Evolutionary conservation across 2,329 filamentous ascomycete species (phyloP), one percentile per base, ranked within the genome.

Genomic region (Setomelanomma holmii): DNA sequence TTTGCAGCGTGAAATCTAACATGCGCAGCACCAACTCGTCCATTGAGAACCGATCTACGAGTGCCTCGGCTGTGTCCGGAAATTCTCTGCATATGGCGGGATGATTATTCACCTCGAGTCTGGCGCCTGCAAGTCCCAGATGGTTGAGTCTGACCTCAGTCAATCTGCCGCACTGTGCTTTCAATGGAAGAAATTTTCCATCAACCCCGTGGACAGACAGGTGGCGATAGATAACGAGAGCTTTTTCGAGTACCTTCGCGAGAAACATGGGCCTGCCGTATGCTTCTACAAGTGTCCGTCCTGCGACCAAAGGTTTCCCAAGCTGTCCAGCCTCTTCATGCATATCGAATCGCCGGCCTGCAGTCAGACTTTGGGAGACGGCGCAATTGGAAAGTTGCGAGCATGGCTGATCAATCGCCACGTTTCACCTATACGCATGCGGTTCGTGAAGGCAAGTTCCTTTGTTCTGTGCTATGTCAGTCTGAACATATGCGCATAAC

Each of bases 271-370:
- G 10, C 10, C 3, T 14, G 27, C 10, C 3, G 3, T 14, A 30
- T 14, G 27, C 40, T 34, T 45, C 40, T 58, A 48, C 36, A 19
- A 30, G 21, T 55, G 51, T 40, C 55, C 51, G 12, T 40, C 49
- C 16, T 57, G 54, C 46, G 45, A 53, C 17, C 16, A 22, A 10
- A 14, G 17, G 4, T 55, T 60, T 21, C 34, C 47, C 21, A 58
- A 51, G 35, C 45, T 60, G 7, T 58, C 54, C 24, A 40, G 40
- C 23, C 19, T 60, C 22, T 58, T 60, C 40, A 56, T 58, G 40
- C 56, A 60, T 33, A 55, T 56, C 5, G 44, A 49, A 17, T 55
- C 45, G 19, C 42, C 30, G 33, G 50, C 56, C 21, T 60, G 56
- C 24, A 40, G 45, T 38, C 54, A 57, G 24, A 16, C 27, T 43